Evolutionary conservation across 805 yeast genomes (phyloP).

Genomic region (Candida sanyiensis): DNA sequence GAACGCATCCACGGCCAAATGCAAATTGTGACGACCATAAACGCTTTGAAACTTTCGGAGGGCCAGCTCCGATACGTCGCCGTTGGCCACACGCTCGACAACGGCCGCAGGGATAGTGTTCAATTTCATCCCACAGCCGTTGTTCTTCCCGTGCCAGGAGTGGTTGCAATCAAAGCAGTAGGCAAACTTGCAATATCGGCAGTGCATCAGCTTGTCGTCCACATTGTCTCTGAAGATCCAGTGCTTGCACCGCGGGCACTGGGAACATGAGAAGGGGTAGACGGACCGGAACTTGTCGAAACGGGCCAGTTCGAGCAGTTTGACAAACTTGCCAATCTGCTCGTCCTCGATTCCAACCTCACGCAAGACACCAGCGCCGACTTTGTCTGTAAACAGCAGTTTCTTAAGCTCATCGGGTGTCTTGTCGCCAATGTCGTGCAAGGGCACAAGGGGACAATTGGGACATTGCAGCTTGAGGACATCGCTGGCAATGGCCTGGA

Average conservation of each 20-base stretch:
- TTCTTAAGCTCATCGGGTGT: constrained; percentile 30
- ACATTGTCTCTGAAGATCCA: constrained; percentile 44
- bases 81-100: constrained; percentile 15
- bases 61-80: constrained; percentile 28
- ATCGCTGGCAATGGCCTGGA: constrained; percentile 42
- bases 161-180: constrained; percentile 53
- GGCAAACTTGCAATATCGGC: constrained; percentile 44
- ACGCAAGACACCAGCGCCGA: constrained; percentile 32
- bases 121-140: constrained; percentile 36
- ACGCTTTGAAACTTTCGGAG: constrained; percentile 31
- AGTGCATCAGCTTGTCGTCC: constrained; percentile 42
- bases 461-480: constrained; percentile 54
- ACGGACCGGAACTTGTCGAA: constrained; percentile 39
- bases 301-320: constrained; percentile 33
- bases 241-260: constrained; percentile 48
- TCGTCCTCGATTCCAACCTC: constrained; percentile 27
- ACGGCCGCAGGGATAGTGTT: constrained; percentile 29
- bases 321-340: constrained; percentile 33
- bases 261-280: constrained; percentile 43
- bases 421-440: constrained; percentile 18
- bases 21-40: constrained; percentile 42
- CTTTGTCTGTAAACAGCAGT: constrained; percentile 36
- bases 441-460: constrained; percentile 31
- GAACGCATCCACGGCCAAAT: constrained; percentile 38
- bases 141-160: constrained; percentile 55